Evolutionary conservation across 306 rosid species (phyloP), one percentile per base, ranked within the genome.

Genomic region (Vigna mungo): DNA sequence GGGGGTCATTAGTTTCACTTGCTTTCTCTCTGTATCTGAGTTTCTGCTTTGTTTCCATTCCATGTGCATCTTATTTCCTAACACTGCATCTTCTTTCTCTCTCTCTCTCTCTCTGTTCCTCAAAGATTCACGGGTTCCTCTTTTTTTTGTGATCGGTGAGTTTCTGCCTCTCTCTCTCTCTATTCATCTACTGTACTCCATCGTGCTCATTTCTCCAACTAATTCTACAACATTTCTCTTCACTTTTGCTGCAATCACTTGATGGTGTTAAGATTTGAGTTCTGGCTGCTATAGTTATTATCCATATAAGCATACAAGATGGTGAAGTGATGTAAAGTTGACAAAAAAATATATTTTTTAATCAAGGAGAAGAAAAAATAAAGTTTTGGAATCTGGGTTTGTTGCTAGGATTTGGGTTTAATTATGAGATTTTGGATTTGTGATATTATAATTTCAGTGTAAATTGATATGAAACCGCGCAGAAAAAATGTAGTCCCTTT

Each of bases 91-190:
- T 4, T 32, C 18, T 39, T 77, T 78, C 80, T 77, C 67, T 86
- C 89, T 79, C 55, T 68, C 76, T 71, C 65, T 64, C 79, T 61
- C 74, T 70, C 77, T 14, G 18, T 17, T 56, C 20, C 74, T 60
- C 34, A 74, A 60, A 68, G 71, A 69, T 56, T 78, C 70, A 5
- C 49, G 51, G 46, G 72, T 60, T 71, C 30, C 78, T 83, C 78
- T 81, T 82, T 78, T 78, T 75, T 32, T 13, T 64, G 41, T 77
- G 86, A 82, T 89, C 87, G 89, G 90, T 93, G 78, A 89, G 92
- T 79, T 74, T 80, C 70, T 60, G 47, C 44, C 11, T 10, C 5
- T 65, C 34, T 10, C 5, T 65, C 34, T 43, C 53, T 41, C 6
- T 41, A 34, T 20, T 74, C 52, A 51, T 11, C 56, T 49, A 11